Percentiles rank a stretch among this genome's conserved stretches.
Conservation (phyloP, 768 basidiomycete species). For the Rhodotorula toruloides region DNA sequence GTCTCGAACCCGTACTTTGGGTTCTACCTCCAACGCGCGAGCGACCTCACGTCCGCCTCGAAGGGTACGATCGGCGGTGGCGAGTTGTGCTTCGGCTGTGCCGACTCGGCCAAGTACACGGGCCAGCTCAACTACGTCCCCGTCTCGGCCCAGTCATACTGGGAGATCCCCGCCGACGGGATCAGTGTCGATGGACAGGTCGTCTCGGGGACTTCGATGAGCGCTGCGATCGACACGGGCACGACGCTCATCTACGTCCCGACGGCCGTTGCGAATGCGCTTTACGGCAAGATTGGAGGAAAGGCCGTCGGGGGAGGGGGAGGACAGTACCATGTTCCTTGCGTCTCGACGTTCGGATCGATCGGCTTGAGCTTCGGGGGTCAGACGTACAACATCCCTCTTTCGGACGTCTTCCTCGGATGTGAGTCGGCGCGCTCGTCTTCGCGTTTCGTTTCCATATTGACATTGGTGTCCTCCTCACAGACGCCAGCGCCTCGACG, state of each 20-base stretch:
- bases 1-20: slow-evolving; percentile 28
- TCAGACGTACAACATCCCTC: slow-evolving; percentile 30
- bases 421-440: background rate
- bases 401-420: slow-evolving; percentile 35
- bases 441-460: background rate
- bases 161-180: slow-evolving; percentile 27
- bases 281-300: slow-evolving; percentile 32
- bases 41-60: slow-evolving; percentile 22
- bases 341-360: slow-evolving; percentile 18
- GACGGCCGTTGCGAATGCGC: slow-evolving; percentile 11
- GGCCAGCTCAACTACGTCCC: slow-evolving; percentile 31
- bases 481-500: slow-evolving; percentile 12
- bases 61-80: slow-evolving; percentile 35
- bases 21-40: slow-evolving; percentile 37
- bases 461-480: no score
- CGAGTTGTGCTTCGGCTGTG: slow-evolving; percentile 36
- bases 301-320: slow-evolving; percentile 4
- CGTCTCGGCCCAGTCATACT: slow-evolving; percentile 30
- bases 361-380: slow-evolving; percentile 33
- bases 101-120: slow-evolving; percentile 36
- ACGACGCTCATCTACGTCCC: slow-evolving; percentile 41
- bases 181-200: slow-evolving; percentile 26
- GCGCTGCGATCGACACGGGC: slow-evolving; percentile 42
- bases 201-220: slow-evolving; percentile 29
- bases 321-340: slow-evolving; percentile 34